Conservation (phyloP, 768 basidiomycete genomes). For the Flagelloscypha sp. region DNA sequence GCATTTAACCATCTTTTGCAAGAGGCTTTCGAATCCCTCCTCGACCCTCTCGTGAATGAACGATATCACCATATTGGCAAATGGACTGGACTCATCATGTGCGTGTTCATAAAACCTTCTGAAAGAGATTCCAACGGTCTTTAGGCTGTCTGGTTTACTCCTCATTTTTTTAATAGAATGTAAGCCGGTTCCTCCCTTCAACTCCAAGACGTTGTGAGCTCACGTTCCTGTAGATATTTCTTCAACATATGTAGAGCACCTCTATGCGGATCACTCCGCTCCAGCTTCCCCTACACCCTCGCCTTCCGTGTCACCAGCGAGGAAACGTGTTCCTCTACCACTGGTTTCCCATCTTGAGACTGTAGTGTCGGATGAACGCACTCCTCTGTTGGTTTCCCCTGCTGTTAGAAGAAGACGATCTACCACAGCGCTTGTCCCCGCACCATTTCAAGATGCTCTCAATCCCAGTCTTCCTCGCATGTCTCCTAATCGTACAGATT, state of each 20-base stretch:
- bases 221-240: conserved; percentile 46
- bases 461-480: too few species aligned
- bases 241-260: conserved; percentile 63
- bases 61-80: conserved; percentile 41
- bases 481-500: too few species aligned
- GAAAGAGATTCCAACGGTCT: conserved; percentile 1
- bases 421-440: too few species aligned
- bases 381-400: too few species aligned
- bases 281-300: conserved; percentile 30
- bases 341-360: too few species aligned
- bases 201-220: conserved; percentile 5
- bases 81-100: conserved; percentile 71
- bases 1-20: conserved; percentile 78
- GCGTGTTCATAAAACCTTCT: conserved; percentile 27
- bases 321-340: too few species aligned
- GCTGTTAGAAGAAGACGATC: too few species aligned
- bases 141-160: conserved; percentile 55
- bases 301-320: conserved; percentile 15
- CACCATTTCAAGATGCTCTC: too few species aligned
- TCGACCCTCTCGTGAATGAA: conserved; percentile 34
- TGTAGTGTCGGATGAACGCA: too few species aligned
- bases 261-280: conserved; percentile 56
- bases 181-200: conserved; percentile 24
- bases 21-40: conserved; percentile 61
- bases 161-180: conserved; percentile 77